Evolutionary conservation across 305 asterid genomes (phyloP).

Genomic region (Fraxinus sp.): DNA sequence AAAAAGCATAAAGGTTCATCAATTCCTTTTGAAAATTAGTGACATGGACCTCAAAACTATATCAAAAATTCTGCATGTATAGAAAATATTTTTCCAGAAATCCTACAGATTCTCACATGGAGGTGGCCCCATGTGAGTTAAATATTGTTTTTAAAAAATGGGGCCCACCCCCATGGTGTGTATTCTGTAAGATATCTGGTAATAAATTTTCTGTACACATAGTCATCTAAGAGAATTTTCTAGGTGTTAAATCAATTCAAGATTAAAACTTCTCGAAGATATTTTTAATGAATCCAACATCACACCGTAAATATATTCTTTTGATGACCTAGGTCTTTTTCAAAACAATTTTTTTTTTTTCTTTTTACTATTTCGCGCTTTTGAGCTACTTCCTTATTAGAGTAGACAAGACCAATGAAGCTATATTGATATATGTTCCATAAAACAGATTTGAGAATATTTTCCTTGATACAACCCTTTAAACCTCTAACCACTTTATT

Average conservation of each 20-base stretch:
- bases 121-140: no score
- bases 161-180: no score
- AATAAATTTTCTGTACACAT: no score
- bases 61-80: no score
- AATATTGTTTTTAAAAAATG: no score
- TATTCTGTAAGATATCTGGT: no score
- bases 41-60: background rate
- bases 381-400: background rate
- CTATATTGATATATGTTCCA: background rate
- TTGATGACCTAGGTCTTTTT: background rate
- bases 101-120: no score
- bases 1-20: slow-evolving; percentile 21
- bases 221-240: background rate
- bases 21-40: slow-evolving; percentile 3
- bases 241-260: background rate
- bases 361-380: background rate
- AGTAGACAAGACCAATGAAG: background rate
- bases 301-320: background rate
- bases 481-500: background rate
- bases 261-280: background rate
- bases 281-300: background rate
- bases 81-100: no score
- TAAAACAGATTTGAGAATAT: background rate
- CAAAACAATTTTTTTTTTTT: background rate
- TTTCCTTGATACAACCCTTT: background rate